These are phyloP conservation scores for Candida multigemmis DNA, from an alignment of 805 yeast species.

Conservation along the genomic window DNA sequence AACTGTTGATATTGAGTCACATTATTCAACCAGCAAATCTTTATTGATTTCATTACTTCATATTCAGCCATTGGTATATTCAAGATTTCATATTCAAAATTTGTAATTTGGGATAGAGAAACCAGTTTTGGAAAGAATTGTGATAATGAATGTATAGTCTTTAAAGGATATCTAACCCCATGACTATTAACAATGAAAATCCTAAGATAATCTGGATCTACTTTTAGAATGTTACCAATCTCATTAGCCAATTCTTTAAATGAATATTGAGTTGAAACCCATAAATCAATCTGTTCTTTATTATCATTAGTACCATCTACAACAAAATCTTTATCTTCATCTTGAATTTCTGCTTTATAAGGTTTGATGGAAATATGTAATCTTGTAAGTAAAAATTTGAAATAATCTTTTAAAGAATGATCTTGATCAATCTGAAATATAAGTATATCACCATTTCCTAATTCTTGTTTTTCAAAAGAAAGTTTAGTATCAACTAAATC, in stretches of 20 bases:
- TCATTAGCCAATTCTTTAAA: slow-evolving; percentile 55
- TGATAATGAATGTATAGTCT: slow-evolving; percentile 23
- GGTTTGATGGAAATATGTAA: slow-evolving; percentile 32
- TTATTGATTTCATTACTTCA: slow-evolving; percentile 64
- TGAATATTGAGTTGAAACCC: slow-evolving; percentile 56
- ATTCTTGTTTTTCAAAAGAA: slow-evolving; percentile 48
- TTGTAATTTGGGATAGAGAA: slow-evolving; percentile 33
- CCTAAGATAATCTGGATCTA: slow-evolving; percentile 55
- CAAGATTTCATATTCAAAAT: slow-evolving; percentile 67
- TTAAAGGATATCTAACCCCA: slow-evolving; percentile 46
- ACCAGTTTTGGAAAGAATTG: slow-evolving; percentile 33
- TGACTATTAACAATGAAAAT: slow-evolving; percentile 52
- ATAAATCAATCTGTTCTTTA: slow-evolving; percentile 37
- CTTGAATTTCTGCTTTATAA: slow-evolving; percentile 6
- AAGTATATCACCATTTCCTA: slow-evolving; percentile 63
- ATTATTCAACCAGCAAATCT: slow-evolving; percentile 63
- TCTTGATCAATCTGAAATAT: slow-evolving; percentile 17
- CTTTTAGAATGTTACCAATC: slow-evolving; percentile 44
- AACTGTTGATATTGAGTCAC: slow-evolving; percentile 59
- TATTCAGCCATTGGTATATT: slow-evolving; percentile 66
- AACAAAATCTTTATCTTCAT: slow-evolving; percentile 7
- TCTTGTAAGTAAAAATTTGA: slow-evolving; percentile 48
- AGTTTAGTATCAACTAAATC: slow-evolving; percentile 30
- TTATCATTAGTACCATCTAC: slow-evolving; percentile 2
- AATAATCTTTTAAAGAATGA: slow-evolving; percentile 33